These are phyloP conservation scores for Blumeriella jaapii DNA, from an alignment of 2,329 filamentous ascomycete species.

Conservation along the genomic window DNA sequence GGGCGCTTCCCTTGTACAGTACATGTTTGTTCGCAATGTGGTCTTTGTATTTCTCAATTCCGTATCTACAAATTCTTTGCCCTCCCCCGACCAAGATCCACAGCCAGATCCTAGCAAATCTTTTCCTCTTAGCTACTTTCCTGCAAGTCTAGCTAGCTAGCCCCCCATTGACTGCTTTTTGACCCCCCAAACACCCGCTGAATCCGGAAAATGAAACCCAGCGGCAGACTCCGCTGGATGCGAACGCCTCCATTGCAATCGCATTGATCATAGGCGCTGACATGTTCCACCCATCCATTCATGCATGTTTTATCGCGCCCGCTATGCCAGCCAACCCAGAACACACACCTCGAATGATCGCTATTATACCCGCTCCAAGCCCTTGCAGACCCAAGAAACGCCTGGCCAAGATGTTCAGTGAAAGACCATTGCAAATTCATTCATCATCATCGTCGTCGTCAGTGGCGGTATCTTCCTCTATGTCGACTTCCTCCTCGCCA, in stretches of 20 bases:
- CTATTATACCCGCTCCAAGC: neutral
- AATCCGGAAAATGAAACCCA: too few species aligned
- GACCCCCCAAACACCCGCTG: too few species aligned
- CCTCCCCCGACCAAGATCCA: too few species aligned
- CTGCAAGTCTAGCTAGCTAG: too few species aligned
- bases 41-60: too few species aligned
- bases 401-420: neutral
- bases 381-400: constrained; percentile 3
- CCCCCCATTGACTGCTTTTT: too few species aligned
- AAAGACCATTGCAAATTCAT: neutral
- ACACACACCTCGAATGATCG: neutral
- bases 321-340: constrained; percentile 5
- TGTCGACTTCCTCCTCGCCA: constrained; percentile 13
- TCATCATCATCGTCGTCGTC: constrained; percentile 21
- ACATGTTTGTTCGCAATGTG: too few species aligned
- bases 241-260: constrained; percentile 11
- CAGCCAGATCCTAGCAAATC: too few species aligned
- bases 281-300: neutral
- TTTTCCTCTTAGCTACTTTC: too few species aligned
- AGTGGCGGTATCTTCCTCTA: constrained; percentile 17
- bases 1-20: too few species aligned
- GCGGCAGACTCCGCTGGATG: too few species aligned
- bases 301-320: constrained; percentile 4
- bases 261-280: constrained; percentile 13
- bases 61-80: too few species aligned